These are phyloP conservation scores for Davidsoniella neocaledoniae DNA, from an alignment of 2,329 filamentous ascomycete species.

Conservation along the genomic window DNA sequence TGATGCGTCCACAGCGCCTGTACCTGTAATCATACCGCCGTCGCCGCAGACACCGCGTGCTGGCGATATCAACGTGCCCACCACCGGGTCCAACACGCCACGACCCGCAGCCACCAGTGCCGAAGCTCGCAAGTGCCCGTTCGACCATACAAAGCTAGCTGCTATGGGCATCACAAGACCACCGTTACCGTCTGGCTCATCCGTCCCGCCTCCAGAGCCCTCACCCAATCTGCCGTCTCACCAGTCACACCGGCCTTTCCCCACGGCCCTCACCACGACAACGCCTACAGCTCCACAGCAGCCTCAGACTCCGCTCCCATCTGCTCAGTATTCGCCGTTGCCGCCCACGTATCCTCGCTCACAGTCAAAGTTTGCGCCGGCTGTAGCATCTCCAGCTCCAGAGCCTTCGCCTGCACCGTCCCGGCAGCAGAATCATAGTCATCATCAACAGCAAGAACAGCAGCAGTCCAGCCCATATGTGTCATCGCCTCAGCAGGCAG, in stretches of 20 bases:
- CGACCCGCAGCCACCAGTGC: not conserved
- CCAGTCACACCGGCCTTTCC: not conserved
- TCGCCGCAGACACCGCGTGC: not conserved
- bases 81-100: conserved; percentile 15
- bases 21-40: conserved; percentile 36
- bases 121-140: conserved; percentile 37
- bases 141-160: conserved; percentile 32
- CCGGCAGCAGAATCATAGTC: conserved; percentile 1
- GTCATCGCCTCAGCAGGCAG: not conserved
- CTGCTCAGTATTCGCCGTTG: no score
- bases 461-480: not conserved
- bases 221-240: not conserved
- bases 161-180: conserved; percentile 17
- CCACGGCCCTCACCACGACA: not conserved
- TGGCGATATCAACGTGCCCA: conserved; percentile 16
- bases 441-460: not conserved
- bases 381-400: no score
- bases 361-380: no score
- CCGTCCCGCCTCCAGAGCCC: not conserved
- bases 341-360: no score
- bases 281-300: no score
- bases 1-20: conserved; percentile 1
- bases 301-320: no score
- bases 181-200: not conserved
- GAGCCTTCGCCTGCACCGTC: not conserved